Conservation (phyloP, 129 eudicot genomes). For the Deinandra increscens region DNA sequence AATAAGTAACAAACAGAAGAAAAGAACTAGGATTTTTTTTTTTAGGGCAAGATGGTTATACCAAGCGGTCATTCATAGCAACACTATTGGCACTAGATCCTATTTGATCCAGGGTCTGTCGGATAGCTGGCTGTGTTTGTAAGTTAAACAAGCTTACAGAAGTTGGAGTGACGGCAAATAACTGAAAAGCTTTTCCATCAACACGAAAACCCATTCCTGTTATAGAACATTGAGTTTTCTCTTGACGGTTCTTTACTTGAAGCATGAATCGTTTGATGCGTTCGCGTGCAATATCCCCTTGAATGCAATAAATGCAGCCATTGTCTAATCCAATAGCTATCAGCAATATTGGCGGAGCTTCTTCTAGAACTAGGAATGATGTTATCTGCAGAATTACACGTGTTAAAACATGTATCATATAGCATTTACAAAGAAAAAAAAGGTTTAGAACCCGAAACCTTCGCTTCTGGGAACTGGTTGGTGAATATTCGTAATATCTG, state of each 20-base stretch:
- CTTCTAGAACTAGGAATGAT: constrained; percentile 80
- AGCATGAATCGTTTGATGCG: constrained; percentile 87
- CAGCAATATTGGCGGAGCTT: constrained; percentile 93
- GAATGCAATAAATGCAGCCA: constrained; percentile 90
- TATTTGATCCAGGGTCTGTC: constrained; percentile 88
- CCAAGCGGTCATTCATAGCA: constrained; percentile 92
- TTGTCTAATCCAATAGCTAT: constrained; percentile 90
- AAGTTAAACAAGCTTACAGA: constrained; percentile 88
- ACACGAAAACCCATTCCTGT: constrained; percentile 85
- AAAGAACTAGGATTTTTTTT: too few species aligned
- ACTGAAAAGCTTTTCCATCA: constrained; percentile 76
- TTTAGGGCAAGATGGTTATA: constrained; percentile 36
- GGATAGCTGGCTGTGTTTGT: constrained; percentile 65
- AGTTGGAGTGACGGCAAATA: constrained; percentile 89
- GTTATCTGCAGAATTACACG: constrained; percentile 63
- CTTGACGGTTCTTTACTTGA: constrained; percentile 63
- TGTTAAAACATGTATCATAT: background rate
- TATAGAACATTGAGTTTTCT: constrained; percentile 53
- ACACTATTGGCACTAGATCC: constrained; percentile 65
- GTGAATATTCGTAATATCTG: constrained; percentile 91
- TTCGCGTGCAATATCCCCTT: constrained; percentile 97
- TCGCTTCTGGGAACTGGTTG: constrained; percentile 85
- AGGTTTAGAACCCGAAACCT: constrained; percentile 44
- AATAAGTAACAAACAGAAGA: constrained; percentile 1
- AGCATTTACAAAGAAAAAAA: background rate